phyloP scores from a whole-genome alignment of 2,329 filamentous ascomycete genomes.

The Trichoderma endophyticum region DNA sequence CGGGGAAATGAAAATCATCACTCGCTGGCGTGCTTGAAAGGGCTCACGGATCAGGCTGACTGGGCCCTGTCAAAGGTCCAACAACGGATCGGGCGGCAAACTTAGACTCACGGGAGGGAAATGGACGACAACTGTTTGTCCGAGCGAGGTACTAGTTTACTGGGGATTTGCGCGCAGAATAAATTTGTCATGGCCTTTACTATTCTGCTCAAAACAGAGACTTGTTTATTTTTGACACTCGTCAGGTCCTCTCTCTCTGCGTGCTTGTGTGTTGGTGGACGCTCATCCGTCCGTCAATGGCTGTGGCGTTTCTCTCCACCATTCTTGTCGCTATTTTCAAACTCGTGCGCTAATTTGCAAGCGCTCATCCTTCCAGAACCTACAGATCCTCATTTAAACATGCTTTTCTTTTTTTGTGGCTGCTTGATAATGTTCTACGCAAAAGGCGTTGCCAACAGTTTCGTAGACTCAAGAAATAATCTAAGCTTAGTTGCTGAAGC shows the following conservation, averaged over 20 bases:
- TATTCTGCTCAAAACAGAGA: not conserved
- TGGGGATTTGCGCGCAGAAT: not conserved
- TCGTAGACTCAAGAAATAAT: not conserved
- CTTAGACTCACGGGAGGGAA: not conserved
- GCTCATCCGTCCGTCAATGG: not conserved
- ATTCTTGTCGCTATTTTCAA: not conserved
- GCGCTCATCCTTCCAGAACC: not conserved
- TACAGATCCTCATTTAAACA: not conserved
- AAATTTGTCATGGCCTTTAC: not conserved
- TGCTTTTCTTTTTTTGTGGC: not conserved
- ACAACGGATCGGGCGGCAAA: conserved; percentile 5
- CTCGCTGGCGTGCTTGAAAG: not conserved
- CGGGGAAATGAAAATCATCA: not conserved
- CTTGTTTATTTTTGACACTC: not conserved
- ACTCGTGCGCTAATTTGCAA: not conserved
- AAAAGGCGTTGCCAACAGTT: not conserved
- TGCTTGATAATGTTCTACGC: not conserved
- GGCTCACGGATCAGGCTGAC: not conserved
- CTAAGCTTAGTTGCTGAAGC: not conserved
- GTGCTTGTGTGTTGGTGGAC: not conserved
- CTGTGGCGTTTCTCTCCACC: not conserved
- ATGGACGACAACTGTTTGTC: not conserved
- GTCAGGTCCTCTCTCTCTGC: not conserved
- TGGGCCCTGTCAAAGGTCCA: not conserved
- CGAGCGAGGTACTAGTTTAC: not conserved